These are phyloP conservation scores for Chlorencoelia australis DNA, from an alignment of 2,329 filamentous ascomycete species.

Conservation along the genomic window DNA sequence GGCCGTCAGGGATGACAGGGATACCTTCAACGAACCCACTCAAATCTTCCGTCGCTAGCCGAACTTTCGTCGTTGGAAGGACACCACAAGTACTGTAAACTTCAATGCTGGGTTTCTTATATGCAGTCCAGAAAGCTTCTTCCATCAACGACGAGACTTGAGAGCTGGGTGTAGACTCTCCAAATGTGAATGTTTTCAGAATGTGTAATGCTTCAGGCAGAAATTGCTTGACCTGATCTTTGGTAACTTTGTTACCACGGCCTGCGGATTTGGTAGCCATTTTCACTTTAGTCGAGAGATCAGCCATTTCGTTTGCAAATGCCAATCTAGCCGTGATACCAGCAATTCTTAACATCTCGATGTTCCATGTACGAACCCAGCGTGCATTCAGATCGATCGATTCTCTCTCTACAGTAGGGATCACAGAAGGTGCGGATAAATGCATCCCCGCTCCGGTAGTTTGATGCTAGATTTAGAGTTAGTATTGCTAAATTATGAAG, in stretches of 20 bases:
- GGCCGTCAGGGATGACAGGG: constrained; percentile 69
- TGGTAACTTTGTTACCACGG: constrained; percentile 42
- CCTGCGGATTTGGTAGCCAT: constrained; percentile 32
- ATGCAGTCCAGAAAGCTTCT: constrained; percentile 92
- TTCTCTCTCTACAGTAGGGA: constrained; percentile 93
- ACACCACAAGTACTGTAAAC: constrained; percentile 83
- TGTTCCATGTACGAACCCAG: constrained; percentile 91
- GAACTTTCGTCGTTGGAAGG: constrained; percentile 71
- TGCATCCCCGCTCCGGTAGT: constrained; percentile 91
- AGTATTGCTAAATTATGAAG: no score
- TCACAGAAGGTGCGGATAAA: constrained; percentile 90
- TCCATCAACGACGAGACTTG: constrained; percentile 81
- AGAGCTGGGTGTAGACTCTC: constrained; percentile 79
- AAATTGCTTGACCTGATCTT: constrained; percentile 54
- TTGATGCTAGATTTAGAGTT: no score
- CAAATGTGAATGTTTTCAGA: constrained; percentile 78
- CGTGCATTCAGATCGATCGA: constrained; percentile 94
- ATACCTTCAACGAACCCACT: constrained; percentile 76
- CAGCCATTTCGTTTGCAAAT: constrained; percentile 78
- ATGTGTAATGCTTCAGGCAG: constrained; percentile 74
- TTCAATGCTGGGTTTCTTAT: constrained; percentile 71
- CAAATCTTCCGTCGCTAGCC: constrained; percentile 58
- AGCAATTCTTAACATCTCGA: constrained; percentile 82
- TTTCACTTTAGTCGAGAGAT: constrained; percentile 54
- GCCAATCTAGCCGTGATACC: constrained; percentile 84